Evolutionary conservation across 768 basidiomycete species (phyloP), one percentile per base, ranked within the genome.

Genomic region (Sarcodon aspratus): DNA sequence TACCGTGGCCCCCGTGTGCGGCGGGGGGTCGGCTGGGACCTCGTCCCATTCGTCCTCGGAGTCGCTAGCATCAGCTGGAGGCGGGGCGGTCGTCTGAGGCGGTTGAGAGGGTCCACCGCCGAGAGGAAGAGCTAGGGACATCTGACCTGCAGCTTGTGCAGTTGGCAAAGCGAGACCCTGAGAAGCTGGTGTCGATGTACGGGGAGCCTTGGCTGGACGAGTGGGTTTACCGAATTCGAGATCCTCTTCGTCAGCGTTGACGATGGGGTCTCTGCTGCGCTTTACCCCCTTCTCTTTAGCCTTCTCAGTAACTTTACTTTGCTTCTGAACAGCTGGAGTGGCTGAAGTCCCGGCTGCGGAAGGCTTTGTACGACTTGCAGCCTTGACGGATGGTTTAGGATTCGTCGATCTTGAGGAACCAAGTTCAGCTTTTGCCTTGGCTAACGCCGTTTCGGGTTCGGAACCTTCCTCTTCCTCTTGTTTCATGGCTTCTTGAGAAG

Each of bases 1-100:
- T 36, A 36, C 40, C 6, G 15, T 42, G 40, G 43, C 15, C 52
- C 51, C 9, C 47, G 45, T 46, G 36, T 18, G 56, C 31, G 7
- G 45, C 44, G 3, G 54, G 9, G 7, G 52, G 33, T 47, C 13
- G 6, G 35, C 35, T 27, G 15, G 50, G 4, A 61, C 59, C 37
- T 57, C 58, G 52, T 59, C 59, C 60, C 60, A 61, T 1, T 57
- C 59, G 33, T 56, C 52, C 15, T 57, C 60, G 15, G 59, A 57
- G 38, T 58, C 57, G 31, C 57, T 58, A 46, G 58, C 59, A 11
- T 43, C 44, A 9, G 37, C 46, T 8, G 57, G 34, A 13, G 48
- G 21, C 21, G 21, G 21, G 21, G 47, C n/a, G 6, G 48, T 11
- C 33, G 34, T 10, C n/a, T 31, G 13, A 8, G 50, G 53, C 32